Evolutionary conservation across 192 early-diverging fungal species (phyloP), one percentile per base, ranked within the genome.

Genomic region (Obelidium mucronatum): DNA sequence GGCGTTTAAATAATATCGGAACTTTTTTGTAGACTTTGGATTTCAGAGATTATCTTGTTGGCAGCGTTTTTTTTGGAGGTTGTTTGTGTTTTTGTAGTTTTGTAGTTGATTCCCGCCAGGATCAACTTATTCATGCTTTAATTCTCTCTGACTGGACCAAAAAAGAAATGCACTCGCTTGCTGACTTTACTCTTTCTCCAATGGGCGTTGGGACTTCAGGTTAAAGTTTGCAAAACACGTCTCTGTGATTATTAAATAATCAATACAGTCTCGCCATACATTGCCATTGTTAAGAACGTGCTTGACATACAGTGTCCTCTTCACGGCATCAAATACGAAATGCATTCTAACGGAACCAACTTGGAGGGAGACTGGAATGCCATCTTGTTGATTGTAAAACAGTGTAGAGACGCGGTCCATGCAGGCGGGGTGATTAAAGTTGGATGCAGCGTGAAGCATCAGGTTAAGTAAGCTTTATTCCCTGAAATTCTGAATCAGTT

Each of bases 351-450:
- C n/a, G 58, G 58, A 24, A 59, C 58, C 6, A 59, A 59, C 24
- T 24, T 59, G 24, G n/a, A 4, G 58, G 58, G 58, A 24, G 58
- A 59, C 6, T 59, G 58, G 58, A 33, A 59, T 59, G 58, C 58
- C 4, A 24, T 59, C 8, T 30, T 59, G 58, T 5, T 6, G 11
- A 24, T 59, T 59, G 31, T 59, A n/a, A 59, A 59, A 24, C 26
- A 59, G 31, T 59, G 58, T 24, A 5, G 31, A 8, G 31, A 24
- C n/a, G 58, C n/a, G 4, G 58, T 59, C 6, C 58, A 59, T 59
- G 58, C n/a, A 11, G 58, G 58, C 6, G 42, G 42, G 5, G 42
- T 44, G 5, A 17, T 17, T 11, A 44, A 17, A 44, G 42, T 44
- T 44, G 42, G 42, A 44, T 44, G 42, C 42, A 44, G 42, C 17